These are phyloP conservation scores for Parachaetomium inaequale DNA, from an alignment of 495 filamentous ascomycete genomes.

Conservation along the genomic window DNA sequence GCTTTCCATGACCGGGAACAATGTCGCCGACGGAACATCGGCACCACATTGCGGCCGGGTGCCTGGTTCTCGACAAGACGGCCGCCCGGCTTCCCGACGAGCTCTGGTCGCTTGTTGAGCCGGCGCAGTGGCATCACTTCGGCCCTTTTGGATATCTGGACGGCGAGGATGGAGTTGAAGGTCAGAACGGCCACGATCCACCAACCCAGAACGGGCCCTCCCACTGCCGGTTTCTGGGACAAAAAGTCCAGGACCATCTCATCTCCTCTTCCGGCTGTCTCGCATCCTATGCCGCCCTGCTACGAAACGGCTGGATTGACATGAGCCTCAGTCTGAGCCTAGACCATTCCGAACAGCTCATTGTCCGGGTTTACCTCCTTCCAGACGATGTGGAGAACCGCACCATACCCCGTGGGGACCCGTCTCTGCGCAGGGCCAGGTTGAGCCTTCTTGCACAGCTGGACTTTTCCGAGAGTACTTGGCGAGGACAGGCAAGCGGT, in stretches of 20 bases:
- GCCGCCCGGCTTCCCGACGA: constrained; percentile 1
- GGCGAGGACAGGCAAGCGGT: constrained; percentile 44
- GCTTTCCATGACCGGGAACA: background rate
- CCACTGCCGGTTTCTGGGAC: constrained; percentile 17
- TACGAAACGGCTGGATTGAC: constrained; percentile 41
- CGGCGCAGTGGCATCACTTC: constrained; percentile 28
- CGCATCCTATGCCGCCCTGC: background rate
- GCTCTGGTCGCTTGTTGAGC: constrained; percentile 4
- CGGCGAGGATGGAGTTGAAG: background rate
- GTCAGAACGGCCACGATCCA: background rate
- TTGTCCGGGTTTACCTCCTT: constrained; percentile 61
- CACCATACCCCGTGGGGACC: constrained; percentile 43
- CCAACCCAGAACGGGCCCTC: background rate
- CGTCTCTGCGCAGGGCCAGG: constrained; percentile 43
- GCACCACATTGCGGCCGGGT: constrained; percentile 37
- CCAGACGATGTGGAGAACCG: constrained; percentile 61
- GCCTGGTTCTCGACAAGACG: constrained; percentile 28
- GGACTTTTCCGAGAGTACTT: constrained; percentile 54
- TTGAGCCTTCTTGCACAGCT: constrained; percentile 51
- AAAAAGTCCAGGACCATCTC: constrained; percentile 31
- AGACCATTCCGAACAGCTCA: constrained; percentile 21
- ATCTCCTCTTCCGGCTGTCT: constrained; percentile 17
- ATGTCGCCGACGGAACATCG: background rate
- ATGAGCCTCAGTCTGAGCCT: constrained; percentile 33
- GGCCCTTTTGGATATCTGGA: background rate